These are phyloP conservation scores for Protea cynaroides DNA, from an alignment of 164 flowering plant genomes.

Conservation along the genomic window DNA sequence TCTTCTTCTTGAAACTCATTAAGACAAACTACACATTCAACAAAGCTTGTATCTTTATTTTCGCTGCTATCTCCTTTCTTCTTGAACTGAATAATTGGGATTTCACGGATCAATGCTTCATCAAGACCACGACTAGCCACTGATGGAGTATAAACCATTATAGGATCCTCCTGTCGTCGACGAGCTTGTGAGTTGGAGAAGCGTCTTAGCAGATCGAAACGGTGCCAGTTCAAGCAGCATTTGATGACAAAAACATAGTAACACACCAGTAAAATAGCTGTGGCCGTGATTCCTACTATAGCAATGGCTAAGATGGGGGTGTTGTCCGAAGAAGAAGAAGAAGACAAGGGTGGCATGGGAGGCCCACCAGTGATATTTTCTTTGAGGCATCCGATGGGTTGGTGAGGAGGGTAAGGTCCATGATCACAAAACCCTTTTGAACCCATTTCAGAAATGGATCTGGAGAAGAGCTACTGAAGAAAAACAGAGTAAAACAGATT, in stretches of 20 bases:
- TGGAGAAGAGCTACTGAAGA: too few species aligned
- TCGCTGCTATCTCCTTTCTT: conserved; percentile 15
- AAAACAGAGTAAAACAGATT: too few species aligned
- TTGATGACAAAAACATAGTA: conserved; percentile 91
- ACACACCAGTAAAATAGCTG: conserved; percentile 67
- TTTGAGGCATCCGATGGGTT: conserved; percentile 13
- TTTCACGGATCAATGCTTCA: conserved; percentile 59
- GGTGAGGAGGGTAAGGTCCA: conserved; percentile 12
- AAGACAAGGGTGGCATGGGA: background rate
- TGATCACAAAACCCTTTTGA: too few species aligned
- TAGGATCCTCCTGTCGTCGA: conserved; percentile 26
- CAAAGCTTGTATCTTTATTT: conserved; percentile 17
- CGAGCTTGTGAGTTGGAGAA: conserved; percentile 37
- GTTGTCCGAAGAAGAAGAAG: conserved; percentile 22
- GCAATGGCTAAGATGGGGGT: conserved; percentile 74
- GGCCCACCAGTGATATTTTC: conserved; percentile 5
- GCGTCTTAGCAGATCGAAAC: conserved; percentile 42
- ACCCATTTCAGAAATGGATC: too few species aligned
- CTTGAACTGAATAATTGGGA: conserved; percentile 61
- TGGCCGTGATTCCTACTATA: conserved; percentile 71
- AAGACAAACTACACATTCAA: conserved; percentile 86
- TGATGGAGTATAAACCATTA: conserved; percentile 25
- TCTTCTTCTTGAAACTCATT: conserved; percentile 76
- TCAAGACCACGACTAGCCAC: conserved; percentile 50
- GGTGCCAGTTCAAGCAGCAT: conserved; percentile 79